Evolutionary conservation across 129 eudicot species (phyloP).

Genomic region (Chrysanthemum lavandulifolium): DNA sequence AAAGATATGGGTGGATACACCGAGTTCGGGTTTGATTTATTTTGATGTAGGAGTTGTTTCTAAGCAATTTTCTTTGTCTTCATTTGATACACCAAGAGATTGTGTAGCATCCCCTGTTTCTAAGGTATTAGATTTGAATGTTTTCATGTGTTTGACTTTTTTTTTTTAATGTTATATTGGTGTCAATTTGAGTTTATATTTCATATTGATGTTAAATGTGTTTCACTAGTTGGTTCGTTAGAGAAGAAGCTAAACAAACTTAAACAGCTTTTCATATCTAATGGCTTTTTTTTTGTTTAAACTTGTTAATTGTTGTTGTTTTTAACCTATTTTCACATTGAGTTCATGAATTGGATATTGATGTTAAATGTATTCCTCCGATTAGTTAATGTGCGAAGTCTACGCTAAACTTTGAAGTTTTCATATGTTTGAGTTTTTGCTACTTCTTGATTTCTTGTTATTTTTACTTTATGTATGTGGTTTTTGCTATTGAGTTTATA

Average conservation of each 20-base stretch:
- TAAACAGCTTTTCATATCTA: too few species aligned
- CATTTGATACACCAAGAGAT: constrained; percentile 72
- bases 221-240: constrained; percentile 5
- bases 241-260: not conserved
- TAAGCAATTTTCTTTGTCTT: constrained; percentile 74
- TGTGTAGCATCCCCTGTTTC: constrained; percentile 58
- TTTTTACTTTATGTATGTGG: not conserved
- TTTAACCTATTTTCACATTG: too few species aligned
- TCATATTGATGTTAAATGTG: constrained; percentile 18
- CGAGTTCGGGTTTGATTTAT: constrained; percentile 81
- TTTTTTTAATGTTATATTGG: not conserved
- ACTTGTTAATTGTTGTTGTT: not conserved
- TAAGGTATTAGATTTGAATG: constrained; percentile 34
- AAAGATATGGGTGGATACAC: constrained; percentile 75
- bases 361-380: too few species aligned
- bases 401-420: not conserved
- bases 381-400: too few species aligned
- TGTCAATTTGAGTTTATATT: constrained; percentile 18
- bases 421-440: constrained; percentile 3
- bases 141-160: constrained; percentile 21
- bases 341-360: too few species aligned
- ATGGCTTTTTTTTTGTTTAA: too few species aligned
- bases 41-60: constrained; percentile 88
- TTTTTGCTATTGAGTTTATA: constrained; percentile 12
- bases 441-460: not conserved